Evolutionary conservation across 2,329 filamentous ascomycete genomes (phyloP).

Genomic region (Neofusicoccum laricinum): DNA sequence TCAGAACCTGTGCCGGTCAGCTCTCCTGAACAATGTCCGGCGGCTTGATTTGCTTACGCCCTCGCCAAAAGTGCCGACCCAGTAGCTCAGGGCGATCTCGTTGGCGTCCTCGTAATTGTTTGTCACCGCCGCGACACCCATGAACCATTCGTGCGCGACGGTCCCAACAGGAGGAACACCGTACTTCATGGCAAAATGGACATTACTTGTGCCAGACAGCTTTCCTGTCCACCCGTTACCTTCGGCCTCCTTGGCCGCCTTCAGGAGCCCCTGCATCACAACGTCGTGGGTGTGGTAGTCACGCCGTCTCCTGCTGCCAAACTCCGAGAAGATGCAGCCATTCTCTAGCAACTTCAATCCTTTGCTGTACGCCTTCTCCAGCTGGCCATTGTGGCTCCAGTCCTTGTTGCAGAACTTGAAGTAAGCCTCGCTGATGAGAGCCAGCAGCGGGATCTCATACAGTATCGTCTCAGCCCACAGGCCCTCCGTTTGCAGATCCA

Average conservation of each 20-base stretch:
- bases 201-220: conserved; percentile 88
- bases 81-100: conserved; percentile 79
- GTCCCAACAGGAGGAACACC: conserved; percentile 82
- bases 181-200: conserved; percentile 94
- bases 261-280: conserved; percentile 81
- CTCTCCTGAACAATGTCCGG: not conserved
- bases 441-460: conserved; percentile 93
- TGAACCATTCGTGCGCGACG: conserved; percentile 97
- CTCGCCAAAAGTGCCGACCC: conserved; percentile 87
- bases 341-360: conserved; percentile 72
- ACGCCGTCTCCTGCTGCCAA: conserved; percentile 81
- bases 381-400: conserved; percentile 84
- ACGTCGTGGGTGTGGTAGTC: conserved; percentile 95
- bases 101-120: conserved; percentile 82
- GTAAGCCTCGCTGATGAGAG: conserved; percentile 91
- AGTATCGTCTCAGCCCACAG: conserved; percentile 93
- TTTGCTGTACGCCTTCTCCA: conserved; percentile 80
- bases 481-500: conserved; percentile 75
- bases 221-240: conserved; percentile 66
- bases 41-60: conserved; percentile 46
- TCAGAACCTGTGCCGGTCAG: conserved; percentile 55
- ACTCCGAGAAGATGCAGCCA: conserved; percentile 89
- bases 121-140: conserved; percentile 92
- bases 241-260: conserved; percentile 69
- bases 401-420: conserved; percentile 95